Conservation (phyloP, 768 basidiomycete species). For the Kwoniella bestiolae region DNA sequence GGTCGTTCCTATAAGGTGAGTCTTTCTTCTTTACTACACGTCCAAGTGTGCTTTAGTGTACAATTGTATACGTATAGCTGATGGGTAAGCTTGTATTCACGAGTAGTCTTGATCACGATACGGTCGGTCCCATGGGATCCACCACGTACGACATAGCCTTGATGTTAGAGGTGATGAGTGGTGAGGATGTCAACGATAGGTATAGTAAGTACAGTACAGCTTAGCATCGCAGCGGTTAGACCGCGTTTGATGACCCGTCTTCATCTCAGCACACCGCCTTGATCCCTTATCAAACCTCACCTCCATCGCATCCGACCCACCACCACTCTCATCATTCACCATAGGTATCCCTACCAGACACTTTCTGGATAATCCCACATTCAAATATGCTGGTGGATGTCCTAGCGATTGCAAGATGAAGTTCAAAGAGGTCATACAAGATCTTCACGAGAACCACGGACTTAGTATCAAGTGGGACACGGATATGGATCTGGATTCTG, state of each 20-base stretch:
- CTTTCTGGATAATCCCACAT: constrained; percentile 29
- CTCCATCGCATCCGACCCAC: constrained; percentile 27
- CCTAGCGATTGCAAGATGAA: constrained; percentile 20
- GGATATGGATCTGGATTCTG: constrained; percentile 27
- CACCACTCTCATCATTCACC: constrained; percentile 31
- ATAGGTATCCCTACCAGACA: constrained; percentile 33
- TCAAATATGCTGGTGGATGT: constrained; percentile 11
- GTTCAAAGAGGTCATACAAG: constrained; percentile 26
- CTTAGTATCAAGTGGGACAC: constrained; percentile 28
- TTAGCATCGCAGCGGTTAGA: too few species aligned
- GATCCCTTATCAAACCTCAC: constrained; percentile 15
- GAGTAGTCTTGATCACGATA: constrained; percentile 23
- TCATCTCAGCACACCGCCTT: constrained; percentile 6
- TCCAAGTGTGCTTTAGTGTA: too few species aligned
- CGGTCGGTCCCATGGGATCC: constrained; percentile 34
- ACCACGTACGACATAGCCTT: constrained; percentile 28
- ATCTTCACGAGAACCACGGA: constrained; percentile 24
- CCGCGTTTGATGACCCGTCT: neutral
- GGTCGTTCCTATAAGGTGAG: constrained; percentile 34
- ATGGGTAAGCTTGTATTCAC: too few species aligned
- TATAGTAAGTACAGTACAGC: constrained; percentile 2
- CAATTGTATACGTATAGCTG: too few species aligned
- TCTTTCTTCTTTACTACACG: neutral
- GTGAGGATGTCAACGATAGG: constrained; percentile 28
- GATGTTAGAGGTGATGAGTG: constrained; percentile 37